Conservation (phyloP, 257 asterid genomes). For the Penstemon newberryi region DNA sequence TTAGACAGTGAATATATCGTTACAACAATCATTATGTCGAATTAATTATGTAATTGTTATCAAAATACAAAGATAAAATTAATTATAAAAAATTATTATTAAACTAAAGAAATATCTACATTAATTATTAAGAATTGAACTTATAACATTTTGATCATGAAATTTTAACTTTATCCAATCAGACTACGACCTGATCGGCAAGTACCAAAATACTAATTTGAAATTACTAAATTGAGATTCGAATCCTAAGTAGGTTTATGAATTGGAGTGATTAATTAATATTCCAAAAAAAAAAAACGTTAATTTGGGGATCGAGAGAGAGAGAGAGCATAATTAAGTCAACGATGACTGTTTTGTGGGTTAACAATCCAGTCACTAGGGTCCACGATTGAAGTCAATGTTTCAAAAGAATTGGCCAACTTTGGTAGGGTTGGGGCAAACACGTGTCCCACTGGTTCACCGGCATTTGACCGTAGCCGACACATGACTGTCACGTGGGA, state of each 20-base stretch:
- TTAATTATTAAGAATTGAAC: too few relatives aligned
- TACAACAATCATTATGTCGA: too few relatives aligned
- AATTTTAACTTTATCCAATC: too few relatives aligned
- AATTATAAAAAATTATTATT: too few relatives aligned
- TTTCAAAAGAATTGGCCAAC: constrained; percentile 31
- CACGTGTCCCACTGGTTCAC: constrained; percentile 79
- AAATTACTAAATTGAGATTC: not conserved
- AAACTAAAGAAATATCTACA: too few relatives aligned
- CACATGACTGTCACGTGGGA: constrained; percentile 65
- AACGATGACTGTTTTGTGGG: constrained; percentile 33
- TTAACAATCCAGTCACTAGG: constrained; percentile 26
- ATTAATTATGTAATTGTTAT: too few relatives aligned
- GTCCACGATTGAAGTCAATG: constrained; percentile 34
- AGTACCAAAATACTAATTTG: too few relatives aligned
- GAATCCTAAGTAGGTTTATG: constrained; percentile 8
- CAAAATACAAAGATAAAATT: too few relatives aligned
- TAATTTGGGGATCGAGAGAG: not conserved
- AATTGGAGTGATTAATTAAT: constrained; percentile 12
- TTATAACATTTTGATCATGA: too few relatives aligned
- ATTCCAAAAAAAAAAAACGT: not conserved
- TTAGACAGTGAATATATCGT: too few relatives aligned
- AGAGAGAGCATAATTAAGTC: constrained; percentile 29
- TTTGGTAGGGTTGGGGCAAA: constrained; percentile 17
- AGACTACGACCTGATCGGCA: too few relatives aligned
- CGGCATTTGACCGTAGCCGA: constrained; percentile 78